Evolutionary conservation across 2,329 filamentous ascomycete species (phyloP).

Genomic region (Hymenoscyphus linearis): DNA sequence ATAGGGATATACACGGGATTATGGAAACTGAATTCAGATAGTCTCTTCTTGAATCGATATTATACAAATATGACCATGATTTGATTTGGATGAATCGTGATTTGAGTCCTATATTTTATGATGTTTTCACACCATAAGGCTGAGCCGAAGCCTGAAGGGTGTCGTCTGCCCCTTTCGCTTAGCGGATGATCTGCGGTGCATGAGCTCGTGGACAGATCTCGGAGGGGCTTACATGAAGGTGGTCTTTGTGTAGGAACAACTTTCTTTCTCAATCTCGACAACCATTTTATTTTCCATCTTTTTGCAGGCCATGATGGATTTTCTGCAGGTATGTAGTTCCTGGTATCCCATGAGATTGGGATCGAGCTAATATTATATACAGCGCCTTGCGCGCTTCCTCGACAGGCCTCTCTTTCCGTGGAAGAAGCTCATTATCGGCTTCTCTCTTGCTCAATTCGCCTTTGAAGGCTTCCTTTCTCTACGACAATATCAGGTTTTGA

Average conservation of each 20-base stretch:
- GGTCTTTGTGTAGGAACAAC: background rate
- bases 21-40: too few species aligned
- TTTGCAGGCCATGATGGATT: slow-evolving; percentile 29
- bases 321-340: slow-evolving; percentile 30
- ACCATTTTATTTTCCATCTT: background rate
- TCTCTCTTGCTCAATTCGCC: slow-evolving; percentile 85
- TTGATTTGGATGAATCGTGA: too few species aligned
- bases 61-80: too few species aligned
- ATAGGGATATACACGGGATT: too few species aligned
- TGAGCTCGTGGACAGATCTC: background rate
- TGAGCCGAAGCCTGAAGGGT: background rate
- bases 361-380: slow-evolving; percentile 21
- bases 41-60: too few species aligned
- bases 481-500: slow-evolving; percentile 83
- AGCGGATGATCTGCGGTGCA: background rate
- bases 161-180: background rate
- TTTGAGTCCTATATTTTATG: too few species aligned
- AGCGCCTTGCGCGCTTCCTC: slow-evolving; percentile 76
- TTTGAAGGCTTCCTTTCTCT: slow-evolving; percentile 86
- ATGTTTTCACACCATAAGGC: too few species aligned
- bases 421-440: slow-evolving; percentile 94
- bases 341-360: background rate
- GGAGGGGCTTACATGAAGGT: background rate
- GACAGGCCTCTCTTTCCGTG: slow-evolving; percentile 93
- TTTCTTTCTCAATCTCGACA: background rate